Conservation (phyloP, 768 basidiomycete genomes). For the Termitomyces sp. region DNA sequence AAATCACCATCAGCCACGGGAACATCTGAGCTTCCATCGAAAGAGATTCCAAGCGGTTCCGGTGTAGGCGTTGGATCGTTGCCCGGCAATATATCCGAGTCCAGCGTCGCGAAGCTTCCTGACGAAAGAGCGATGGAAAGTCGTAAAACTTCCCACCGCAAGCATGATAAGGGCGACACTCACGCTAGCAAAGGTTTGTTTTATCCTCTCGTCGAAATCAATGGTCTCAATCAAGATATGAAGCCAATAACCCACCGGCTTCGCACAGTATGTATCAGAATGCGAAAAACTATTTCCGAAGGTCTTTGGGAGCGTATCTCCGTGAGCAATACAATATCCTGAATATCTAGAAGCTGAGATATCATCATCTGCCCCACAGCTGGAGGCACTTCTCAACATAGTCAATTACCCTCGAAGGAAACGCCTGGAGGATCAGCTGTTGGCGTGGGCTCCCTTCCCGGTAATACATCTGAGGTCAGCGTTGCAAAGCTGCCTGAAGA, state of each 20-base stretch:
- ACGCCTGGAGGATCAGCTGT: constrained; percentile 14
- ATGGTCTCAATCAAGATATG: neutral
- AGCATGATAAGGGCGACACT: neutral
- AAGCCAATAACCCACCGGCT: neutral
- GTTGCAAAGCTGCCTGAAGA: constrained; percentile 48
- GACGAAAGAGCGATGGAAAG: constrained; percentile 29
- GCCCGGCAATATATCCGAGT: constrained; percentile 36
- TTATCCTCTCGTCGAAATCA: neutral
- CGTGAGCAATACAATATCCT: neutral
- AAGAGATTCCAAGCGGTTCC: constrained; percentile 12
- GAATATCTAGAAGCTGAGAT: neutral
- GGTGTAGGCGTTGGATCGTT: constrained; percentile 40
- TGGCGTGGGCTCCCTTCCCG: constrained; percentile 48
- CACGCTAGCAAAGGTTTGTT: neutral
- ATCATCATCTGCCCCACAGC: neutral
- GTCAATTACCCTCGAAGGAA: constrained; percentile 10
- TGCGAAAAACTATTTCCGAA: constrained; percentile 3
- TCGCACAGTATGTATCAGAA: neutral
- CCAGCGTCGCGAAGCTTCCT: constrained; percentile 39
- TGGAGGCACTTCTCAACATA: neutral
- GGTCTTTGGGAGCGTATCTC: constrained; percentile 3
- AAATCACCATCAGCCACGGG: neutral
- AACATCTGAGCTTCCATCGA: neutral
- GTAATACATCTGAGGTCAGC: constrained; percentile 34
- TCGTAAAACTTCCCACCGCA: neutral